A percentile compares a stretch with the other conserved stretches of the same genome.
These are phyloP conservation scores for Phytophthora rubi DNA, from an alignment of 352 stramenopile genomes.

Conservation along the genomic window DNA sequence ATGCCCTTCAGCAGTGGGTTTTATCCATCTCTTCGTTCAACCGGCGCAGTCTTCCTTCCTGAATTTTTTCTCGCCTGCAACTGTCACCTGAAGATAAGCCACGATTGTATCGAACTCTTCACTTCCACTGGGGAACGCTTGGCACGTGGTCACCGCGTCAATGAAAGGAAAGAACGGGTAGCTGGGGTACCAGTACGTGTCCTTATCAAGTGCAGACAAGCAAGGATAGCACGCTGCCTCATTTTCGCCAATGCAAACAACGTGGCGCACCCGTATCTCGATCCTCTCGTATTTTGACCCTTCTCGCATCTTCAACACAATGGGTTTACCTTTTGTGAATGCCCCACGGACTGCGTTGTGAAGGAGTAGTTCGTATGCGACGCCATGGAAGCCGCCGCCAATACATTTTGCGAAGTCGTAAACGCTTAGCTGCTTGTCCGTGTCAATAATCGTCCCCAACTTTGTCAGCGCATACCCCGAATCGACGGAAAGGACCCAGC, in stretches of 20 bases:
- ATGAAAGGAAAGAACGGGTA: slow-evolving; percentile 32
- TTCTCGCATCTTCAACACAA: slow-evolving; percentile 28
- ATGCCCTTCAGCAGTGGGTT: slow-evolving; percentile 12
- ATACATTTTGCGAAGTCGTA: slow-evolving; percentile 1
- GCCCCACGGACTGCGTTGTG: slow-evolving; percentile 19
- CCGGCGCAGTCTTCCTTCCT: neutral
- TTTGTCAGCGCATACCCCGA: slow-evolving; percentile 21
- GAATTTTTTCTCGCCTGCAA: slow-evolving; percentile 19
- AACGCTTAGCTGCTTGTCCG: neutral
- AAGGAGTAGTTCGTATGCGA: slow-evolving; percentile 18
- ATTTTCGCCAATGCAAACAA: slow-evolving; percentile 16
- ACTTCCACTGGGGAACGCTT: slow-evolving; percentile 16
- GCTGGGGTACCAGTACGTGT: slow-evolving; percentile 26
- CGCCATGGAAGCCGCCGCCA: slow-evolving; percentile 11
- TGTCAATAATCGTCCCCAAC: slow-evolving; percentile 13
- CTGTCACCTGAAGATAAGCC: slow-evolving; percentile 22
- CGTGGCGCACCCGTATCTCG: slow-evolving; percentile 11
- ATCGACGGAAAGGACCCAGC: slow-evolving; percentile 20
- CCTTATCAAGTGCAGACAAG: slow-evolving; percentile 10
- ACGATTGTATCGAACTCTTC: slow-evolving; percentile 16
- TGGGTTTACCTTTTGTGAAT: slow-evolving; percentile 11
- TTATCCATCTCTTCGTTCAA: slow-evolving; percentile 30
- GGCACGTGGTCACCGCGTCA: slow-evolving; percentile 23
- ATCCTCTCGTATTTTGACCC: slow-evolving; percentile 26
- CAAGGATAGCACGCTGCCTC: slow-evolving; percentile 9